Evolutionary conservation across 345 rosid species (phyloP).

Genomic region (Mangifera indica): DNA sequence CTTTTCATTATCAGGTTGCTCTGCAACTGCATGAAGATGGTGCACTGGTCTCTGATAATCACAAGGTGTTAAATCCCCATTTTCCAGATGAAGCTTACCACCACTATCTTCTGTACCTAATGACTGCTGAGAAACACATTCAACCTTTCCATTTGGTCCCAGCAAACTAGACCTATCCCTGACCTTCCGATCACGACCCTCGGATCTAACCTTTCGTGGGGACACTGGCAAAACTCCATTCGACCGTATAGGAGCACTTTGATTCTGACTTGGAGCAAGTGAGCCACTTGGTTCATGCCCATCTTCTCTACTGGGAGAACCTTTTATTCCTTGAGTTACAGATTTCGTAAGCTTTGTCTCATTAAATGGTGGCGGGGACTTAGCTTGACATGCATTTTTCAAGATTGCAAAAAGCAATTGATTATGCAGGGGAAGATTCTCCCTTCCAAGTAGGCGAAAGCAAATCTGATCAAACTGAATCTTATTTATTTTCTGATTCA

Average conservation of each 20-base stretch:
- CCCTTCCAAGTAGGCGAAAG: constrained; percentile 71
- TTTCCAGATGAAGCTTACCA: constrained; percentile 42
- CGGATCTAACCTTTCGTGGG: constrained; percentile 68
- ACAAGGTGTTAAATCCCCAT: constrained; percentile 63
- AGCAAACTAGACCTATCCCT: constrained; percentile 78
- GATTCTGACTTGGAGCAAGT: constrained; percentile 52
- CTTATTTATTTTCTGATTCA: constrained; percentile 82
- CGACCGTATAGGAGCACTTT: constrained; percentile 57
- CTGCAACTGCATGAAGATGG: constrained; percentile 48
- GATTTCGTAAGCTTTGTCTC: constrained; percentile 56
- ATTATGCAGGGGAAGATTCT: constrained; percentile 86
- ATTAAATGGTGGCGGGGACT: constrained; percentile 54
- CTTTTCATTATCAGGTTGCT: constrained; percentile 52
- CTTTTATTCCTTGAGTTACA: constrained; percentile 35
- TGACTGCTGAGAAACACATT: constrained; percentile 48
- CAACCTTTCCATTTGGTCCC: constrained; percentile 86
- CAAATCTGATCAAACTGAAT: constrained; percentile 83
- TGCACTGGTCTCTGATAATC: constrained; percentile 62
- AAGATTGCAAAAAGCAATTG: constrained; percentile 71
- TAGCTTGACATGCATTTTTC: constrained; percentile 78
- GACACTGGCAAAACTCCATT: constrained; percentile 78
- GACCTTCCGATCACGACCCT: constrained; percentile 54
- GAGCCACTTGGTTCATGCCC: constrained; percentile 54
- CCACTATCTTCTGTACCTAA: constrained; percentile 51
- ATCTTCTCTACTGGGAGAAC: constrained; percentile 49